phyloP scores from a whole-genome alignment of 192 early-diverging fungal species.

The Entomortierella beljakovae region DNA sequence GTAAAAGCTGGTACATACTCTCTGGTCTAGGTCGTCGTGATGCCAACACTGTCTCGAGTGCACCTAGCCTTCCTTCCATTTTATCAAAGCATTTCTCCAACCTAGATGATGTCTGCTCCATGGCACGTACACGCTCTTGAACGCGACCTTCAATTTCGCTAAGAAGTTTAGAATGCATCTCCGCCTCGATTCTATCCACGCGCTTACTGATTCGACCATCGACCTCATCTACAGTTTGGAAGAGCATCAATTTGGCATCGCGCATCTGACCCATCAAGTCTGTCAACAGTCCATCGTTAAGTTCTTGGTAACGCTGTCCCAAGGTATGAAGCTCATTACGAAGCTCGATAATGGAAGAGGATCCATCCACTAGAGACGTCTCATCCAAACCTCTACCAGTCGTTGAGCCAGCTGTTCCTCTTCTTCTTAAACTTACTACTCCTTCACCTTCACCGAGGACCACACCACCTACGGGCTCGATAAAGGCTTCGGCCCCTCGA shows the following conservation, averaged over 20 bases:
- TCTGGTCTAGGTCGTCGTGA: constrained; percentile 50
- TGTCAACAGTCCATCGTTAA: constrained; percentile 50
- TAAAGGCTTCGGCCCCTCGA: constrained; percentile 21
- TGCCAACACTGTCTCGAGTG: constrained; percentile 44
- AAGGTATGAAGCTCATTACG: constrained; percentile 38
- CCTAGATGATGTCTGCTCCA: constrained; percentile 46
- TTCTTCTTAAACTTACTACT: constrained; percentile 13
- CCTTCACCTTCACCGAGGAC: constrained; percentile 8
- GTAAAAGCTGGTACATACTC: constrained; percentile 51
- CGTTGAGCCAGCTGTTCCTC: constrained; percentile 4
- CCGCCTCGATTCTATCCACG: constrained; percentile 51
- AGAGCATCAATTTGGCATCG: constrained; percentile 48
- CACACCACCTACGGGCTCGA: constrained; percentile 14
- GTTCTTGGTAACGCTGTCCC: constrained; percentile 45
- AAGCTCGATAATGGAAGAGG: constrained; percentile 36
- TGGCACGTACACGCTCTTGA: constrained; percentile 43
- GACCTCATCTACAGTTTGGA: constrained; percentile 52
- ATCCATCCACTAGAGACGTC: constrained; percentile 15
- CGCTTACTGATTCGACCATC: constrained; percentile 50
- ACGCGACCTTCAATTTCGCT: constrained; percentile 52
- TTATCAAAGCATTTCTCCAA: constrained; percentile 50
- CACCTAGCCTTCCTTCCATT: constrained; percentile 47
- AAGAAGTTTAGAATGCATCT: constrained; percentile 51
- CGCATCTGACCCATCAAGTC: constrained; percentile 54
- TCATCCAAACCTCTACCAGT: neutral